Conservation (phyloP, 179 eudicot species). For the Vitellaria paradoxa region DNA sequence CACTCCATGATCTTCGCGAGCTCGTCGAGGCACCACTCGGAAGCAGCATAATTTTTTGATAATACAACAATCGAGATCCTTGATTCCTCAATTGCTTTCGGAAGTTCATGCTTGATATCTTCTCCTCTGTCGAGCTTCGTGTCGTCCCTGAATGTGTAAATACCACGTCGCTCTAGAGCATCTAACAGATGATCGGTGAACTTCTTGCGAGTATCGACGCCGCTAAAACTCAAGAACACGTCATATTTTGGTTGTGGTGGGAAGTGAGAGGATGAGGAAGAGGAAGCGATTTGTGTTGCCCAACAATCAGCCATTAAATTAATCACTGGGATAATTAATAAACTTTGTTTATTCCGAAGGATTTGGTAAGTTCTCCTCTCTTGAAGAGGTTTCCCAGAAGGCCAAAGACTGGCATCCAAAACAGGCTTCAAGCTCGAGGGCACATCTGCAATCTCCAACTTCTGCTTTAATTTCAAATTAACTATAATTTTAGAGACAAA, state of each 20-base stretch:
- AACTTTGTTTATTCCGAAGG: too few species aligned
- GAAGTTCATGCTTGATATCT: neutral
- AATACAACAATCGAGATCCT: constrained; percentile 1
- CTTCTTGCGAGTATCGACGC: neutral
- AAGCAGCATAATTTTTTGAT: neutral
- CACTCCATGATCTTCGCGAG: constrained; percentile 14
- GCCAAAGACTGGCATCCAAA: too few species aligned
- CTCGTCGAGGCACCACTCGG: constrained; percentile 14
- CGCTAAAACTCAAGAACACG: constrained; percentile 5
- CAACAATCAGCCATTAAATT: neutral
- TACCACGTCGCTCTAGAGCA: neutral
- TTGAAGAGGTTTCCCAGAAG: too few species aligned
- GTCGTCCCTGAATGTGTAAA: constrained; percentile 9
- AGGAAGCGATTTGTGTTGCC: neutral
- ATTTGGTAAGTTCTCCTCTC: too few species aligned
- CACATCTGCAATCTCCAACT: too few species aligned
- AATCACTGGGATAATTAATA: too few species aligned
- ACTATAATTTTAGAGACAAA: too few species aligned
- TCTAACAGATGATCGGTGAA: constrained; percentile 8
- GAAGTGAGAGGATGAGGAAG: neutral
- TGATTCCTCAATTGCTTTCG: constrained; percentile 7
- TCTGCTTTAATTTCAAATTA: too few species aligned
- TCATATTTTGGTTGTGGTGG: neutral
- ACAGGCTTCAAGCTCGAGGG: too few species aligned
- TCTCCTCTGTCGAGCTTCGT: constrained; percentile 7